Evolutionary conservation across 2,329 filamentous ascomycete genomes (phyloP).

Genomic region (Claviceps humidiphila): DNA sequence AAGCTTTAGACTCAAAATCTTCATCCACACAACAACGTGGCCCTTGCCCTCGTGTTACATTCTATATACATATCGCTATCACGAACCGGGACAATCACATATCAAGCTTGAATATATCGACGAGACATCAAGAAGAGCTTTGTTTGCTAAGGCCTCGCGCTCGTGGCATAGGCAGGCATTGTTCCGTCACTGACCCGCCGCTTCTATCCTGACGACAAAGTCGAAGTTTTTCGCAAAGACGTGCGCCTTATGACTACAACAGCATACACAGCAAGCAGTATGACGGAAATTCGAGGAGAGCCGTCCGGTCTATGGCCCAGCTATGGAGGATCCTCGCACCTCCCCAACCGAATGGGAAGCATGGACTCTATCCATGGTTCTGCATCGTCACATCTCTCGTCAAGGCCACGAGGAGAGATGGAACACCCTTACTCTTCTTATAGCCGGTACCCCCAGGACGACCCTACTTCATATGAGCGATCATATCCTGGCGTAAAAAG

Average conservation of each 20-base stretch:
- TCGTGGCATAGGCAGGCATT: neutral
- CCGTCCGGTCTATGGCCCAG: conserved; percentile 43
- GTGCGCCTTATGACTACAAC: conserved; percentile 47
- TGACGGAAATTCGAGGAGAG: conserved; percentile 51
- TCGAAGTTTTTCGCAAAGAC: conserved; percentile 11
- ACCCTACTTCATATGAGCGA: conserved; percentile 40
- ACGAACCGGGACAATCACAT: too few species aligned
- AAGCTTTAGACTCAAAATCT: neutral
- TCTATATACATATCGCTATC: neutral
- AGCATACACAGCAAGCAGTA: conserved; percentile 43
- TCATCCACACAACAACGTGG: neutral
- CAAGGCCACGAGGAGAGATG: conserved; percentile 35
- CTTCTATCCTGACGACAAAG: neutral
- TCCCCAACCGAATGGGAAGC: conserved; percentile 37
- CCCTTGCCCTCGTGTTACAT: neutral
- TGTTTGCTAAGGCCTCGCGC: neutral
- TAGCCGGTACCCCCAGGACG: conserved; percentile 40
- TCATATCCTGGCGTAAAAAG: conserved; percentile 44
- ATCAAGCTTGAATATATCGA: too few species aligned
- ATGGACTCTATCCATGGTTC: conserved; percentile 37
- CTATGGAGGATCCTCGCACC: conserved; percentile 41
- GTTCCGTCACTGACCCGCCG: neutral
- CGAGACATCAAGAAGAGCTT: neutral
- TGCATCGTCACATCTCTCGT: conserved; percentile 25
- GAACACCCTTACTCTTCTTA: conserved; percentile 40